These are phyloP conservation scores for Podila verticillata DNA, from an alignment of 192 early-diverging fungal species.

Conservation along the genomic window DNA sequence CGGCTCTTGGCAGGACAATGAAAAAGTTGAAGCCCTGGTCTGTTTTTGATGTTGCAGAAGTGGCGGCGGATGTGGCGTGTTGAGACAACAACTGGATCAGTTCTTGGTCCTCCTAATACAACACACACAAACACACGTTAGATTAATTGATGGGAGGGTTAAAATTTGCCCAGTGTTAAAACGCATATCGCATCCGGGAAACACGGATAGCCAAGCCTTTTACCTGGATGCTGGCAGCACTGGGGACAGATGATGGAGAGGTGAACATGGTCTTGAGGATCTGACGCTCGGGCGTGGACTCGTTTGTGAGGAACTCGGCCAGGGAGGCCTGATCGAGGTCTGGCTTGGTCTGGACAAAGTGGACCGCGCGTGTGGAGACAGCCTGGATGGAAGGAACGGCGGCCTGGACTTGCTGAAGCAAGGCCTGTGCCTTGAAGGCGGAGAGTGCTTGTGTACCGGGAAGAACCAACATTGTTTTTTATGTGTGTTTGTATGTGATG, in stretches of 20 bases:
- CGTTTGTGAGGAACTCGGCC: constrained; percentile 51
- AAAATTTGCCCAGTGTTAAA: too few species aligned
- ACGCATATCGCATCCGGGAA: not conserved
- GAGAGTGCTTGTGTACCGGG: constrained; percentile 86
- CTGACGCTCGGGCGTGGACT: constrained; percentile 53
- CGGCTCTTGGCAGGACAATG: constrained; percentile 88
- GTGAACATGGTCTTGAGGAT: constrained; percentile 56
- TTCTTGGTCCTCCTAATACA: constrained; percentile 47
- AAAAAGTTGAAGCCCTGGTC: constrained; percentile 57
- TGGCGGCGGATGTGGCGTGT: not conserved
- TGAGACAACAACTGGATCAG: constrained; percentile 17
- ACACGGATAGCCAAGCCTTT: not conserved
- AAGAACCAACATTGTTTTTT: constrained; percentile 80
- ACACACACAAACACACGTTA: too few species aligned
- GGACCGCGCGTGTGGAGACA: constrained; percentile 76
- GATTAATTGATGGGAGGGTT: too few species aligned
- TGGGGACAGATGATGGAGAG: constrained; percentile 26
- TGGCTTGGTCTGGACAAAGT: constrained; percentile 75
- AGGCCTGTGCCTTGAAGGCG: constrained; percentile 70
- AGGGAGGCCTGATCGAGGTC: constrained; percentile 40
- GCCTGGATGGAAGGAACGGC: constrained; percentile 57
- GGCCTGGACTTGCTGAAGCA: constrained; percentile 69
- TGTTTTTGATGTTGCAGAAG: not conserved
- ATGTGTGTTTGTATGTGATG: constrained; percentile 9
- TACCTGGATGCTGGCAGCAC: constrained; percentile 1